Conservation (phyloP, 495 filamentous ascomycete species). For the Neurospora cerealis region DNA sequence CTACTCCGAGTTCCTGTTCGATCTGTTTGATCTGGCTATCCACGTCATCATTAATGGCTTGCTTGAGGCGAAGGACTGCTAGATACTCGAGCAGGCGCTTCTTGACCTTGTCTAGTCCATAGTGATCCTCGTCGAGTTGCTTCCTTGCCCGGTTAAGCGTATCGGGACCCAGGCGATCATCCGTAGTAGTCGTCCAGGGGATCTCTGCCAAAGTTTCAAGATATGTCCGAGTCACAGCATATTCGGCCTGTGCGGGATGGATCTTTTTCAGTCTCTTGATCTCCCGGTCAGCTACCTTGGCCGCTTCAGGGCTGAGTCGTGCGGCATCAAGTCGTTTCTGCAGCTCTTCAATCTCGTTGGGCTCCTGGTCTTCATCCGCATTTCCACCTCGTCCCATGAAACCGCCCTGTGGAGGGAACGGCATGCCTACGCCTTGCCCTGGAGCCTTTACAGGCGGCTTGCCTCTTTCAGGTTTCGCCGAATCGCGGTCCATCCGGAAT, state of each 20-base stretch:
- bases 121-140: constrained; percentile 93
- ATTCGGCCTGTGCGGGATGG: constrained; percentile 89
- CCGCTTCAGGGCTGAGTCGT: constrained; percentile 54
- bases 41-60: constrained; percentile 69
- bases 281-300: constrained; percentile 82
- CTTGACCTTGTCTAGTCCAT: constrained; percentile 95
- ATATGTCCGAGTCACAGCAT: constrained; percentile 88
- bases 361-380: constrained; percentile 56
- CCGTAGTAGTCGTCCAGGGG: constrained; percentile 80
- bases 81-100: constrained; percentile 93
- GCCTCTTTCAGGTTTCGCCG: constrained; percentile 12
- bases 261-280: constrained; percentile 86
- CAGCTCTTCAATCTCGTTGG: constrained; percentile 83
- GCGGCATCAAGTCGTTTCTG: constrained; percentile 79
- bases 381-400: constrained; percentile 23
- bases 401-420: constrained; percentile 37
- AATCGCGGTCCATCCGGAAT: constrained; percentile 42
- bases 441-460: constrained; percentile 17
- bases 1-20: constrained; percentile 45
- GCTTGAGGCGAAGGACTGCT: constrained; percentile 89
- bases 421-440: constrained; percentile 18
- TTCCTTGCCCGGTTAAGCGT: constrained; percentile 72
- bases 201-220: constrained; percentile 91
- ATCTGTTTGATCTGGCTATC: constrained; percentile 64
- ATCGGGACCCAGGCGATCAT: constrained; percentile 75